Base-by-base conservation (phyloP, 2,329 filamentous ascomycete genomes). In the Talaromyces sp. region DNA sequence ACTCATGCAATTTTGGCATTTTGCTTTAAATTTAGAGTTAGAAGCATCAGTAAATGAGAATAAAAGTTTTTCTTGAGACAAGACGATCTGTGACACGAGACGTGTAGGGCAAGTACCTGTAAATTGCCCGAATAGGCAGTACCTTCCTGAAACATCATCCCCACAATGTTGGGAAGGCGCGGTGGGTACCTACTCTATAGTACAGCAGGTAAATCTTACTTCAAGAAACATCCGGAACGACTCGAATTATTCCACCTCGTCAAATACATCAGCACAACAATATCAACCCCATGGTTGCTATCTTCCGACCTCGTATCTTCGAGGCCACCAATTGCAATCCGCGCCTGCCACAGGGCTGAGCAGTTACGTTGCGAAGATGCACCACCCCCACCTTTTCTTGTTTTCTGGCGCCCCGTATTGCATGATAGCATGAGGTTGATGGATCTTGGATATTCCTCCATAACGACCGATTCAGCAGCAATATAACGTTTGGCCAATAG, bases 321-420 rank as follows among this genome's bases (percentile, higher is more conserved):
- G 45, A 27, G 59, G 59, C 59, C 45, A 51, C 59, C 59, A 61
- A 61, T 61, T 51, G 45, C 45, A 61, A 29, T n/a, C 10, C 59
- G 8, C 31, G 17, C 45, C 22, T 51, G 31, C 31, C 59, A 61
- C 59, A 27, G 27, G 45, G 25, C 58, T 61, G 45, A 61, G 45
- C 59, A 36, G 22, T 17, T 36, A 54, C 60, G 22, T 62, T 27
- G 60, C 34, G 5, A 51, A 38, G 34, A 62, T 51, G 45, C 60
- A 54, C 19, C 47, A 13, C 22, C 60, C 59, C 60, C 60, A 51
- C 60, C 60, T 62, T 62, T 62, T 38, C 53, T 22, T 62, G 17
- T 22, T 53, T 53, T 25, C 47, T 49, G 51, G 47, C 47, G 49
- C 47, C 60, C 47, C 47, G 22, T 49, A 43, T 31, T 62, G 19